Conservation (phyloP, 129 eudicot species). For the Glebionis coronaria region DNA sequence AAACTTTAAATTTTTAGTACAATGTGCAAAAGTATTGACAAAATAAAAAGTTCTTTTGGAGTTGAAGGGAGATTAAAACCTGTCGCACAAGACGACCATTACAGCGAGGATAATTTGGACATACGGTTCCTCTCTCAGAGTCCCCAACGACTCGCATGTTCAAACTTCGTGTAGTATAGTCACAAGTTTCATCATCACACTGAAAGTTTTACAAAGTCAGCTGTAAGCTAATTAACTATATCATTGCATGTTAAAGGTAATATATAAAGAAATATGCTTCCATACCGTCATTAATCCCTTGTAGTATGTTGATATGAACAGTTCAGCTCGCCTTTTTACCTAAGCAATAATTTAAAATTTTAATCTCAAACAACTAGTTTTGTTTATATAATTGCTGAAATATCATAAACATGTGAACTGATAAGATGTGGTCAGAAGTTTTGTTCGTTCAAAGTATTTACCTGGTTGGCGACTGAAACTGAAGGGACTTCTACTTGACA, state of each 20-base stretch:
- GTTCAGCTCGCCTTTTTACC: conserved; percentile 89
- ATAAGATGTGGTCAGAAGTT: background rate
- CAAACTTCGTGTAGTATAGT: conserved; percentile 76
- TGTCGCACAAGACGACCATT: conserved; percentile 80
- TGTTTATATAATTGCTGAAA: background rate
- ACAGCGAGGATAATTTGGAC: conserved; percentile 93
- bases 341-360: conserved; percentile 23
- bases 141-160: conserved; percentile 88
- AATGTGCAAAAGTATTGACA: background rate
- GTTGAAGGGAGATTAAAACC: conserved; percentile 38
- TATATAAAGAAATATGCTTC: conserved; percentile 7
- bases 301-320: conserved; percentile 76
- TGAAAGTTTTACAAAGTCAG: conserved; percentile 22
- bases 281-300: conserved; percentile 84
- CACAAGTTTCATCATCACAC: conserved; percentile 98
- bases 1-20: conserved; percentile 6
- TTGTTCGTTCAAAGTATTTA: conserved; percentile 12
- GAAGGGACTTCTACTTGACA: conserved; percentile 81
- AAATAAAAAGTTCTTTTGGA: background rate
- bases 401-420: background rate
- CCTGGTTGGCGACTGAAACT: conserved; percentile 87
- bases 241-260: background rate
- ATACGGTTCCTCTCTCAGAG: conserved; percentile 84
- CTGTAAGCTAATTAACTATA: conserved; percentile 1
- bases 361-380: background rate